Evolutionary conservation across 306 rosid genomes (phyloP).

Genomic region (Glycine tomentella): DNA sequence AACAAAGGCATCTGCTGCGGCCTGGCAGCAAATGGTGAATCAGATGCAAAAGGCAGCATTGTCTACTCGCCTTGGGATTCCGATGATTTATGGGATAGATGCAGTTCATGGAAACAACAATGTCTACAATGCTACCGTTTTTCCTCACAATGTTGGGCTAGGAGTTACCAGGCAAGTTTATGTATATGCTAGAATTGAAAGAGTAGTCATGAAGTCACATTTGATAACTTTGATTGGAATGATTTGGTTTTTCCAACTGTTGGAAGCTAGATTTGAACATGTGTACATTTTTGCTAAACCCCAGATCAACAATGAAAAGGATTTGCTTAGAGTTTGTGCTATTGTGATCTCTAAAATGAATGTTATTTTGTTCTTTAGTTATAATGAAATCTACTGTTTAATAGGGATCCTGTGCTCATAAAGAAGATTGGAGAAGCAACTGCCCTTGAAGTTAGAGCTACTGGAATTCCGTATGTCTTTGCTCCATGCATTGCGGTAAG

Average conservation of each 20-base stretch:
- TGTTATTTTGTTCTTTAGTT: neutral
- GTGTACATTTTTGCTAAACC: neutral
- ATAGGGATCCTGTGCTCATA: slow-evolving; percentile 84
- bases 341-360: slow-evolving; percentile 11
- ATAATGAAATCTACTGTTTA: slow-evolving; percentile 25
- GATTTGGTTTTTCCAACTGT: slow-evolving; percentile 14
- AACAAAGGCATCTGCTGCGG: slow-evolving; percentile 72
- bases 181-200: neutral
- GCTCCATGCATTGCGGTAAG: slow-evolving; percentile 99
- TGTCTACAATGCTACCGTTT: slow-evolving; percentile 82
- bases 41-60: slow-evolving; percentile 78
- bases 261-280: slow-evolving; percentile 3
- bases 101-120: slow-evolving; percentile 98
- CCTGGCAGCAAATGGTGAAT: slow-evolving; percentile 85
- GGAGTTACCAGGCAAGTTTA: slow-evolving; percentile 90
- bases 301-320: neutral
- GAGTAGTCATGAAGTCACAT: neutral
- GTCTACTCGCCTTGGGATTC: slow-evolving; percentile 90
- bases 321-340: neutral
- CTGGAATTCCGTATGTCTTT: slow-evolving; percentile 91
- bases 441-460: slow-evolving; percentile 98
- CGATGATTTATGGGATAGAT: slow-evolving; percentile 97
- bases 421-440: slow-evolving; percentile 96
- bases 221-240: neutral
- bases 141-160: slow-evolving; percentile 95